Conservation (phyloP, 305 asterid genomes). For the Vinca major region DNA sequence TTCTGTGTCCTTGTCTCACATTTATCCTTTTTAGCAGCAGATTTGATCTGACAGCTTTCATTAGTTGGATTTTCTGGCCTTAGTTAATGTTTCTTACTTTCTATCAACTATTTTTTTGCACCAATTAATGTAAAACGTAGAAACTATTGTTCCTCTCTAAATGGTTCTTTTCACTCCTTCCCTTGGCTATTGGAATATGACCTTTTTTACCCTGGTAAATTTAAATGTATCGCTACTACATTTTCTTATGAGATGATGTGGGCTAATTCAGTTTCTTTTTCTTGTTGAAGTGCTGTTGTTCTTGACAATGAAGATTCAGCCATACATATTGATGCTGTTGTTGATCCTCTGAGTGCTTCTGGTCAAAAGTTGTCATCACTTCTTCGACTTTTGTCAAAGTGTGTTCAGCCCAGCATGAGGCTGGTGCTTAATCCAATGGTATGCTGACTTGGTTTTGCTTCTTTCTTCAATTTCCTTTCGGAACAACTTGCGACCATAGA, state of each 20-base stretch:
- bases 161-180: neutral
- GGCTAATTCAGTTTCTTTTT: conserved; percentile 4
- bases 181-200: neutral
- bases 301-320: conserved; percentile 61
- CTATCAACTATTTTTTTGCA: neutral
- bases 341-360: conserved; percentile 96
- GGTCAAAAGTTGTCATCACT: conserved; percentile 95
- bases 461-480: neutral
- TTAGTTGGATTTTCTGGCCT: neutral
- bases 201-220: neutral
- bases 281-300: conserved; percentile 71
- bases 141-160: neutral
- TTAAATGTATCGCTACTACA: neutral
- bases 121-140: neutral
- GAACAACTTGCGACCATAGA: neutral
- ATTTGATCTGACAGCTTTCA: neutral
- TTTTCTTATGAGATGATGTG: neutral
- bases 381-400: conserved; percentile 73
- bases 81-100: neutral
- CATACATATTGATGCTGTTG: conserved; percentile 93
- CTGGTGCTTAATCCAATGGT: conserved; percentile 97
- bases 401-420: conserved; percentile 82
- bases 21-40: neutral
- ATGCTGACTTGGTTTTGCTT: conserved; percentile 15
- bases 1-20: neutral